phyloP scores from a whole-genome alignment of 1,284 basidiomycete genomes.

The Sporisorium sorghi region DNA sequence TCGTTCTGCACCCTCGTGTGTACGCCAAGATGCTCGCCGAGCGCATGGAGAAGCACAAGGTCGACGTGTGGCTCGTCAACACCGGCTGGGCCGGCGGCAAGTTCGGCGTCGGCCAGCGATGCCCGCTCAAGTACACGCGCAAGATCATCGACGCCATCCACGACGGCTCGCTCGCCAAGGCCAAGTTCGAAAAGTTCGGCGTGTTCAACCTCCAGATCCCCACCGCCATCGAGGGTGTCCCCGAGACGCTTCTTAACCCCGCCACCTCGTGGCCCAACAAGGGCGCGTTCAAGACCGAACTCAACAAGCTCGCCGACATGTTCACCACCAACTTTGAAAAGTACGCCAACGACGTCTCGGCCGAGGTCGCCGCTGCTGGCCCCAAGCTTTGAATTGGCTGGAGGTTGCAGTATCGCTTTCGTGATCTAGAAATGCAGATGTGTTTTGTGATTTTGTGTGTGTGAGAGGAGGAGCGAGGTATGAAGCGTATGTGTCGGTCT shows the following conservation, averaged over 20 bases:
- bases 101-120: conserved; percentile 76
- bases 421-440: too few species aligned
- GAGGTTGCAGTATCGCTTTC: too few species aligned
- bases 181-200: conserved; percentile 84
- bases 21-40: conserved; percentile 98
- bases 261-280: conserved; percentile 62
- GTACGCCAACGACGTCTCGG: conserved; percentile 64
- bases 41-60: conserved; percentile 89
- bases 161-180: conserved; percentile 86
- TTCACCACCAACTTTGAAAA: conserved; percentile 68
- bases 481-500: too few species aligned
- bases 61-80: conserved; percentile 98
- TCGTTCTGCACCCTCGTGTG: conserved; percentile 83
- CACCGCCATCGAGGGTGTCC: conserved; percentile 56
- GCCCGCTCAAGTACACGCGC: conserved; percentile 77
- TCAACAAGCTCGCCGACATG: conserved; percentile 68
- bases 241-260: conserved; percentile 63
- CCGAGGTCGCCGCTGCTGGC: conserved; percentile 63
- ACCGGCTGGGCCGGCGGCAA: conserved; percentile 98
- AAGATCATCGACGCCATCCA: conserved; percentile 97
- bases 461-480: too few species aligned
- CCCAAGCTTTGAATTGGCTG: conserved; percentile 46
- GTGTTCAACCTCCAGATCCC: conserved; percentile 67
- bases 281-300: conserved; percentile 59
- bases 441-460: too few species aligned